Percentiles rank a stretch among this genome's conserved stretches.
These are phyloP conservation scores for Cryptococcus hybrid DNA, from an alignment of 1,284 basidiomycete genomes.

Conservation along the genomic window DNA sequence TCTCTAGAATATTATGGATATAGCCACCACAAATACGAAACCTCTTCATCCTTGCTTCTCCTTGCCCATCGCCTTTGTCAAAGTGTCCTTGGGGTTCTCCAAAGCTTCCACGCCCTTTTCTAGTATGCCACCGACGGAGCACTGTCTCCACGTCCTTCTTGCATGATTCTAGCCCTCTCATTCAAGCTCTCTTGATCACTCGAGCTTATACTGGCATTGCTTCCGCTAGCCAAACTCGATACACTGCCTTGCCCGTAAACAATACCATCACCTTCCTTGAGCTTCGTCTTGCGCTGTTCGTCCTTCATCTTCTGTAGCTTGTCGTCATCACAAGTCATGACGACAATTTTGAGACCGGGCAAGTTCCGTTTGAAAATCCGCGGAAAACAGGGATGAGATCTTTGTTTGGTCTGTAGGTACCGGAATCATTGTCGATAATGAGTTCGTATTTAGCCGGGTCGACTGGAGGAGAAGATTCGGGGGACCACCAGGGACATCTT, in stretches of 20 bases:
- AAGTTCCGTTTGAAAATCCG: slow-evolving; percentile 61
- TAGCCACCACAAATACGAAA: too few relatives aligned
- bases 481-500: slow-evolving; percentile 28
- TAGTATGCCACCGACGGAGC: slow-evolving; percentile 4
- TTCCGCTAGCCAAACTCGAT: slow-evolving; percentile 17
- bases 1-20: too few relatives aligned
- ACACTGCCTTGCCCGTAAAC: slow-evolving; percentile 29
- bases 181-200: slow-evolving; percentile 33
- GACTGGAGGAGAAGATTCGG: slow-evolving; percentile 19
- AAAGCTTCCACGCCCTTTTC: slow-evolving; percentile 14
- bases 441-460: slow-evolving; percentile 52
- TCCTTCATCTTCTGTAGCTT: slow-evolving; percentile 46
- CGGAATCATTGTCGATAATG: slow-evolving; percentile 57
- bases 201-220: slow-evolving; percentile 26
- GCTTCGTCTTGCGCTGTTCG: slow-evolving; percentile 32
- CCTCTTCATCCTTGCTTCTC: too few relatives aligned
- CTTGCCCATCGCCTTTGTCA: too few relatives aligned
- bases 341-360: slow-evolving; percentile 60
- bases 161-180: slow-evolving; percentile 15
- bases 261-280: slow-evolving; percentile 29
- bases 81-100: slow-evolving; percentile 18
- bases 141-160: slow-evolving; percentile 3
- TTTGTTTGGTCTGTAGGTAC: slow-evolving; percentile 55
- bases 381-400: slow-evolving; percentile 51
- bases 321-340: slow-evolving; percentile 61